Percentiles rank a stretch among this genome's conserved stretches.
These are phyloP conservation scores for Stagonosporopsis rhizophila DNA, from an alignment of 2,329 filamentous ascomycete species.

Conservation along the genomic window DNA sequence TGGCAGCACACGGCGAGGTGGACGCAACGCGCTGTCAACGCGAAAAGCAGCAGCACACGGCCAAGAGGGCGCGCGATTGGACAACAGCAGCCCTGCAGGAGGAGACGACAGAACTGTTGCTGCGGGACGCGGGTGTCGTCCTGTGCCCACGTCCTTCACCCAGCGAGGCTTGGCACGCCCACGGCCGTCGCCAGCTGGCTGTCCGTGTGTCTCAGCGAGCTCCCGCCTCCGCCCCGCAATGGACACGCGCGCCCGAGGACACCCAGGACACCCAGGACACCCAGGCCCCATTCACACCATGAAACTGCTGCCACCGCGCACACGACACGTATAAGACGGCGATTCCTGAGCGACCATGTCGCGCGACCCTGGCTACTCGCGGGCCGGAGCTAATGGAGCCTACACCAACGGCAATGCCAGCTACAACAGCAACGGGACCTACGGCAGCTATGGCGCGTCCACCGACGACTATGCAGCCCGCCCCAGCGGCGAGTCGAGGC, in stretches of 20 bases:
- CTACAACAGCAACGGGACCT: slow-evolving; percentile 29
- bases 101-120: background rate
- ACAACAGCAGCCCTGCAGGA: no score
- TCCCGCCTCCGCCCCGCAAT: slow-evolving; percentile 35
- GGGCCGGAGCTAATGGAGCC: slow-evolving; percentile 42
- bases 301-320: slow-evolving; percentile 6
- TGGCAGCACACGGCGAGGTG: background rate
- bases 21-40: no score
- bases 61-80: no score
- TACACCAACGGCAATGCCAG: slow-evolving; percentile 40
- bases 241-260: slow-evolving; percentile 16
- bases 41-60: no score
- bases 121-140: background rate
- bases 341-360: slow-evolving; percentile 41
- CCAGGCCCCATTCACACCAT: slow-evolving; percentile 14
- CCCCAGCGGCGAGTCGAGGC: slow-evolving; percentile 39
- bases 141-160: slow-evolving; percentile 1
- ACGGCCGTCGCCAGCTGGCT: slow-evolving; percentile 10
- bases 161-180: slow-evolving; percentile 14
- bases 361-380: slow-evolving; percentile 43
- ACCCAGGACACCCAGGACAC: slow-evolving; percentile 18
- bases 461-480: slow-evolving; percentile 25
- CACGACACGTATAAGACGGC: slow-evolving; percentile 12
- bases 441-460: slow-evolving; percentile 31
- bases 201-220: slow-evolving; percentile 27